Evolutionary conservation across 2,329 filamentous ascomycete species (phyloP).

Genomic region (Nigrospora sphaerica): DNA sequence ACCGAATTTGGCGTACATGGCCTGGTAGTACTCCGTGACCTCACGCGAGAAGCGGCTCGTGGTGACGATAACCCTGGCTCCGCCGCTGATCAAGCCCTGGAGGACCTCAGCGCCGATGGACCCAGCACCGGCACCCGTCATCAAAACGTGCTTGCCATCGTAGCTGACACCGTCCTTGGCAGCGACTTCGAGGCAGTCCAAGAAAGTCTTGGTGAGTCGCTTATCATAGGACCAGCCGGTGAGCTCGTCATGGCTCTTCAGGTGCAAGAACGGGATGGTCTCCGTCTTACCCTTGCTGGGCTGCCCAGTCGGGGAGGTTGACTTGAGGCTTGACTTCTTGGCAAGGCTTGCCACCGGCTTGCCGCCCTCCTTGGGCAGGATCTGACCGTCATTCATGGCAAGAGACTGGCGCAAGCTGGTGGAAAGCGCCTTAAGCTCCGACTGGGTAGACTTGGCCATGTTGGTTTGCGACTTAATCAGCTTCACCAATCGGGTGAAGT

Average conservation of each 20-base stretch:
- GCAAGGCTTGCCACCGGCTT: slow-evolving; percentile 38
- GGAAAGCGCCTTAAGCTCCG: slow-evolving; percentile 94
- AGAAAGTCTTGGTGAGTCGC: slow-evolving; percentile 88
- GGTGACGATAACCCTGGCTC: slow-evolving; percentile 93
- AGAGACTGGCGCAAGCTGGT: slow-evolving; percentile 89
- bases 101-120: slow-evolving; percentile 97
- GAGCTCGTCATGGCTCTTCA: slow-evolving; percentile 86
- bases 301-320: slow-evolving; percentile 35
- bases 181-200: slow-evolving; percentile 85
- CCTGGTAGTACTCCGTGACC: slow-evolving; percentile 98
- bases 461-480: slow-evolving; percentile 98
- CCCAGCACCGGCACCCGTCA: slow-evolving; percentile 96
- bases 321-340: slow-evolving; percentile 44
- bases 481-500: slow-evolving; percentile 92
- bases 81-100: slow-evolving; percentile 91
- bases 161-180: slow-evolving; percentile 85
- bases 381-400: slow-evolving; percentile 97
- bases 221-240: slow-evolving; percentile 99
- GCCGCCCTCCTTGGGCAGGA: slow-evolving; percentile 80
- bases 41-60: slow-evolving; percentile 94
- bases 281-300: slow-evolving; percentile 82
- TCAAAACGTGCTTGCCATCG: slow-evolving; percentile 90
- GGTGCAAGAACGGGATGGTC: slow-evolving; percentile 93
- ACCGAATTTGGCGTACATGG: slow-evolving; percentile 94
- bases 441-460: slow-evolving; percentile 89